Conservation (phyloP, 176 grass and related monocot species). For the Eragrostis curvula region DNA sequence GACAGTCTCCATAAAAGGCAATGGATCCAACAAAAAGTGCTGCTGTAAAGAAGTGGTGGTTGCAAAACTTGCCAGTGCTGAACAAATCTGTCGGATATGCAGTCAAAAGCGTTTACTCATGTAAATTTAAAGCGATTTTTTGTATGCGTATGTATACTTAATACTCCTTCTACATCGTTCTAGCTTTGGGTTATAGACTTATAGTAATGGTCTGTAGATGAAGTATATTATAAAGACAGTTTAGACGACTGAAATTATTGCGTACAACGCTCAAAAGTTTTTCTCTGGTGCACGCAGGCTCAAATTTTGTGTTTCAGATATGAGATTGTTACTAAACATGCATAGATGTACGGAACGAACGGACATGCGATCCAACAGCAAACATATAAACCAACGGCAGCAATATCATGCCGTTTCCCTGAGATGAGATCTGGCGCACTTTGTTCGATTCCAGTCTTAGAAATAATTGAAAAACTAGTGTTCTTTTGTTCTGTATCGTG, state of each 20-base stretch:
- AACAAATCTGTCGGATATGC: not conserved
- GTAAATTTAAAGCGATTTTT: too few relatives aligned
- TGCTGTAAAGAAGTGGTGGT: conserved; percentile 8
- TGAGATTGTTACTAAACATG: not conserved
- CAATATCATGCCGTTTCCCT: not conserved
- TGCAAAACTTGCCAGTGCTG: not conserved
- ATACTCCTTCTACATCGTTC: too few relatives aligned
- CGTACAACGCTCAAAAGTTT: not conserved
- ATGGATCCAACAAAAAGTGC: conserved; percentile 27
- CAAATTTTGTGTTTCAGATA: not conserved
- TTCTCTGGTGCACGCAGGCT: not conserved
- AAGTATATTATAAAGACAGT: not conserved
- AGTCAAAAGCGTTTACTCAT: not conserved
- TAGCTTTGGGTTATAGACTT: not conserved
- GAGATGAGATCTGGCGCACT: not conserved
- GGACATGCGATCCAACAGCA: not conserved
- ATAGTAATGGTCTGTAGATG: not conserved
- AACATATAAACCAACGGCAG: too few relatives aligned
- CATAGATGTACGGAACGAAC: not conserved
- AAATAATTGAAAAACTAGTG: not conserved
- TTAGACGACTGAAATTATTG: not conserved
- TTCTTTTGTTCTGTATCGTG: not conserved
- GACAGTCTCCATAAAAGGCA: conserved; percentile 15
- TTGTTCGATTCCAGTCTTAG: too few relatives aligned
- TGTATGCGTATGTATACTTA: not conserved